phyloP scores from a whole-genome alignment of 106 monocot species.

The Allium sativum region DNA sequence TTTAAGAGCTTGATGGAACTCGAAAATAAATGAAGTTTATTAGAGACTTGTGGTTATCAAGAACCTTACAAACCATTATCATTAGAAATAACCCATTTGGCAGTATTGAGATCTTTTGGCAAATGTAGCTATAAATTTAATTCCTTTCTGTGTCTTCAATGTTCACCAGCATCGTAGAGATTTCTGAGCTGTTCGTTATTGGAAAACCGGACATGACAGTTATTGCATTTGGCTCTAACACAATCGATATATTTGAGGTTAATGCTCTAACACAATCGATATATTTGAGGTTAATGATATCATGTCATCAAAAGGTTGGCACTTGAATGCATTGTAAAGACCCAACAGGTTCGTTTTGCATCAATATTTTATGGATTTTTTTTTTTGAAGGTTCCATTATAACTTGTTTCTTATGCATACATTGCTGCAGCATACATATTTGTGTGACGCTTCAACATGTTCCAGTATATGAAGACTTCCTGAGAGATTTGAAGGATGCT shows the following conservation, averaged over 20 bases:
- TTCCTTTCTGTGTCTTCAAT: background rate
- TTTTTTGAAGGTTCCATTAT: background rate
- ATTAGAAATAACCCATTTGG: too few species aligned
- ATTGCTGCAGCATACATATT: conserved; percentile 66
- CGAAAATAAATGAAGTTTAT: too few species aligned
- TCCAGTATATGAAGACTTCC: conserved; percentile 46
- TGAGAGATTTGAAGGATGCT: conserved; percentile 67
- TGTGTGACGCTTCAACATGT: conserved; percentile 94
- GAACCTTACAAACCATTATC: too few species aligned
- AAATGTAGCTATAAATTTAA: background rate
- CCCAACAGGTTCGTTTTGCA: conserved; percentile 56
- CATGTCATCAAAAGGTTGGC: conserved; percentile 92
- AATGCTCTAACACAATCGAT: conserved; percentile 43
- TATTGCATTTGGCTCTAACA: conserved; percentile 83
- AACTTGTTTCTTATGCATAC: background rate
- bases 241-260: too few species aligned
- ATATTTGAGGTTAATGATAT: conserved; percentile 95
- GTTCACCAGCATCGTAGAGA: conserved; percentile 60
- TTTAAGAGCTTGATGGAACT: too few species aligned
- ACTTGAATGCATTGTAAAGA: conserved; percentile 87
- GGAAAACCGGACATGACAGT: conserved; percentile 90
- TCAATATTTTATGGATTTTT: background rate
- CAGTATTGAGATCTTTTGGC: too few species aligned
- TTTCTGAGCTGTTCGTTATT: conserved; percentile 60
- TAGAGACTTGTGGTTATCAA: too few species aligned